Percentiles rank a stretch among this genome's conserved stretches.
Conservation (phyloP, 805 yeast species). For the Kurtzmaniella fragi region DNA sequence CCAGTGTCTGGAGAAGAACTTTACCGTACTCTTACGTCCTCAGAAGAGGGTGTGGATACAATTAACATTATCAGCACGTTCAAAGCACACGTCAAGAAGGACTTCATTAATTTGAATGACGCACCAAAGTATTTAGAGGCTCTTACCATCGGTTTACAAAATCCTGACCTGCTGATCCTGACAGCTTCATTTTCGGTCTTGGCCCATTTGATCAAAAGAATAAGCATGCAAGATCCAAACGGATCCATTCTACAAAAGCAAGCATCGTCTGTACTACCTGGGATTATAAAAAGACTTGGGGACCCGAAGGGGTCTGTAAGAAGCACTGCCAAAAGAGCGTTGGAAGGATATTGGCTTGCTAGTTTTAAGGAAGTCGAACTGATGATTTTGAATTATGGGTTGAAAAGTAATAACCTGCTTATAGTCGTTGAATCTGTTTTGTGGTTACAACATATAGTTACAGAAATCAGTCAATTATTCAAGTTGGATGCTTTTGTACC, state of each 20-base stretch:
- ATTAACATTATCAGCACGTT: conserved; percentile 21
- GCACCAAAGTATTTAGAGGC: conserved; percentile 50
- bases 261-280: conserved; percentile 45
- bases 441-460: conserved; percentile 41
- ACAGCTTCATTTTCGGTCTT: conserved; percentile 43
- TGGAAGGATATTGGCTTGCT: conserved; percentile 53
- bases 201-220: conserved; percentile 53
- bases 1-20: conserved; percentile 2
- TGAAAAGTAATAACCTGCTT: conserved; percentile 30
- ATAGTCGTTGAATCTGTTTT: conserved; percentile 41
- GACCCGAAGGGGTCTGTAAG: conserved; percentile 34
- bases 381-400: conserved; percentile 39
- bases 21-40: background rate
- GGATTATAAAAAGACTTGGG: conserved; percentile 42
- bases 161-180: conserved; percentile 33
- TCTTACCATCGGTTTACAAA: conserved; percentile 40
- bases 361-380: conserved; percentile 44
- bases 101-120: conserved; percentile 44
- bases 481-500: conserved; percentile 23
- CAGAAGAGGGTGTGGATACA: conserved; percentile 6
- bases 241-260: conserved; percentile 35
- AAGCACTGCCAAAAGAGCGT: conserved; percentile 44
- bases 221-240: conserved; percentile 50
- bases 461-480: conserved; percentile 26
- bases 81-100: conserved; percentile 53